Conservation (phyloP, 176 grass and related monocot genomes). For the Musa acuminata region DNA sequence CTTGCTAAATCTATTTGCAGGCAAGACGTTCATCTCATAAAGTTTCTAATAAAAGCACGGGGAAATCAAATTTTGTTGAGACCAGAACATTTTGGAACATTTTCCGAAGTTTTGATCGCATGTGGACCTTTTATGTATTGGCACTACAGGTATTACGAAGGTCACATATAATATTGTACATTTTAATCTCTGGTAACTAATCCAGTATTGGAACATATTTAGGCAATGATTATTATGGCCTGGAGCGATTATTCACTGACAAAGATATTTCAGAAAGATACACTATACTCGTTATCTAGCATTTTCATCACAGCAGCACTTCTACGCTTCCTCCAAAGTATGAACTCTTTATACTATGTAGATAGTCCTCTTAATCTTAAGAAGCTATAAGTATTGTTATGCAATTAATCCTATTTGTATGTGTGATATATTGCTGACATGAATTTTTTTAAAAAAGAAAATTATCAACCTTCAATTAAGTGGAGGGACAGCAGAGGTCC, state of each 20-base stretch:
- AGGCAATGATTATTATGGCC: conserved; percentile 83
- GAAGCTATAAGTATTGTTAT: too few species aligned
- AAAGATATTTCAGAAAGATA: conserved; percentile 62
- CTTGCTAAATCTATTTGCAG: conserved; percentile 26
- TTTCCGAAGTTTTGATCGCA: conserved; percentile 91
- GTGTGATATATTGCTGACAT: too few species aligned
- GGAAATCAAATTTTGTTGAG: conserved; percentile 94
- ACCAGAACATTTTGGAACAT: conserved; percentile 97
- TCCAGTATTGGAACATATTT: conserved; percentile 21
- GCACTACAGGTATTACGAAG: conserved; percentile 56
- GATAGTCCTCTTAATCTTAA: too few species aligned
- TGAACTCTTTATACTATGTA: background rate
- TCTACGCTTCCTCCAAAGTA: conserved; percentile 91
- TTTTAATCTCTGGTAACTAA: background rate
- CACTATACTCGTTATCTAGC: conserved; percentile 72
- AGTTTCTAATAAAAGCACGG: conserved; percentile 61
- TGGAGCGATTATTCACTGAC: conserved; percentile 54
- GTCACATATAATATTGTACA: background rate
- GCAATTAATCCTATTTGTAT: too few species aligned
- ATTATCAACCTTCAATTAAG: too few species aligned
- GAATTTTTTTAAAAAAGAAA: too few species aligned
- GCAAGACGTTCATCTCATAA: conserved; percentile 36
- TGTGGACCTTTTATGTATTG: conserved; percentile 94
- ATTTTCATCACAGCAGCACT: conserved; percentile 81
- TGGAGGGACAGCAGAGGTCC: too few species aligned